These are phyloP conservation scores for Pouteria glomerata DNA, from an alignment of 148 eudicot genomes.

Conservation along the genomic window DNA sequence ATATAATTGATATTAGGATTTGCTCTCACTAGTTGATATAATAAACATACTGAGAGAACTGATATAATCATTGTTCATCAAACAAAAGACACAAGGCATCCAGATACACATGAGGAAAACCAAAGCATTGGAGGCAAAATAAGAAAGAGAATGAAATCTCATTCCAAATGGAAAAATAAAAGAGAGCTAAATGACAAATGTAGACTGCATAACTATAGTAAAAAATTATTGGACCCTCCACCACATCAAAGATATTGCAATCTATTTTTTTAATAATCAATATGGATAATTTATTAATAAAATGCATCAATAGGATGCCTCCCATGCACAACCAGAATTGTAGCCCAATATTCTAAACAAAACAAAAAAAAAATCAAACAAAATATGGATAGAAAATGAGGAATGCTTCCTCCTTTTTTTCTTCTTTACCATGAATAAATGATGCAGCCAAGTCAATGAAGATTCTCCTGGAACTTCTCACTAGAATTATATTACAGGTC, in stretches of 20 bases:
- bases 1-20: constrained; percentile 3
- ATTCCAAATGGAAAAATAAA: background rate
- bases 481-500: too few species aligned
- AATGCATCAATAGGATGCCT: background rate
- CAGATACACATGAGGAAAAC: background rate
- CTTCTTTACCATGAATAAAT: too few species aligned
- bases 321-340: background rate
- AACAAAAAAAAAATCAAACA: too few species aligned
- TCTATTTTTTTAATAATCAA: constrained; percentile 3
- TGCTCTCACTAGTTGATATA: background rate
- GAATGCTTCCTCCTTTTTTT: too few species aligned
- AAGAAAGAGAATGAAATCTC: background rate
- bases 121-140: background rate
- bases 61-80: background rate
- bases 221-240: background rate
- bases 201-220: background rate
- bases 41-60: background rate
- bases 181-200: background rate
- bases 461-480: too few species aligned
- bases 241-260: background rate
- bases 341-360: background rate
- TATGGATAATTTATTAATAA: background rate
- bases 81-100: background rate
- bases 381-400: too few species aligned
- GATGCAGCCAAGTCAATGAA: too few species aligned